These are phyloP conservation scores for Tetrapisispora pingtungensis DNA, from an alignment of 805 yeast genomes.

Conservation along the genomic window DNA sequence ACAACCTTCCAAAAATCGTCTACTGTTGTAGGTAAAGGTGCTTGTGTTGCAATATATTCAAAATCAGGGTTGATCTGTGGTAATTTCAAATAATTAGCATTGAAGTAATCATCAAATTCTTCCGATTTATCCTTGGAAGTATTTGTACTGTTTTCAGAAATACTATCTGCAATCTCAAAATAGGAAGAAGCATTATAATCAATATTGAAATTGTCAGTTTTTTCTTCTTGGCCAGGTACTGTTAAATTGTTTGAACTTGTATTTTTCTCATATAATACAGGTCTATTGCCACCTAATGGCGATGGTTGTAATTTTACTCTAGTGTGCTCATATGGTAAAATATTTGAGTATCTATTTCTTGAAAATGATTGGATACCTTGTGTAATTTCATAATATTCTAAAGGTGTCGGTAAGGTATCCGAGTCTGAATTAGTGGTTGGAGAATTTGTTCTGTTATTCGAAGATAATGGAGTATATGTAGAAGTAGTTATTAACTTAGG, in stretches of 20 bases:
- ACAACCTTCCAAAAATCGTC: slow-evolving; percentile 89
- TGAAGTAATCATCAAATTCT: slow-evolving; percentile 53
- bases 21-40: slow-evolving; percentile 68
- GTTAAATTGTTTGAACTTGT: neutral
- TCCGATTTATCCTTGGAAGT: neutral
- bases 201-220: neutral
- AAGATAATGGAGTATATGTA: neutral
- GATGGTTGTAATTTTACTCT: slow-evolving; percentile 44
- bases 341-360: slow-evolving; percentile 80
- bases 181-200: neutral
- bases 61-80: slow-evolving; percentile 32
- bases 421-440: slow-evolving; percentile 8
- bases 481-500: slow-evolving; percentile 1
- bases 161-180: neutral
- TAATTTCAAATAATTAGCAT: slow-evolving; percentile 63
- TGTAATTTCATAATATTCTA: slow-evolving; percentile 35
- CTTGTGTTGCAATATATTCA: slow-evolving; percentile 78
- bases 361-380: slow-evolving; percentile 69
- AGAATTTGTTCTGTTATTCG: slow-evolving; percentile 4
- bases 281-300: slow-evolving; percentile 12
- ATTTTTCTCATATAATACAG: neutral
- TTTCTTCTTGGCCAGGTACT: neutral
- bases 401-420: slow-evolving; percentile 20
- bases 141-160: neutral
- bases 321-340: slow-evolving; percentile 76